Evolutionary conservation across 495 filamentous ascomycete species (phyloP), one percentile per base, ranked within the genome.

Genomic region (Xylaria palmicola): DNA sequence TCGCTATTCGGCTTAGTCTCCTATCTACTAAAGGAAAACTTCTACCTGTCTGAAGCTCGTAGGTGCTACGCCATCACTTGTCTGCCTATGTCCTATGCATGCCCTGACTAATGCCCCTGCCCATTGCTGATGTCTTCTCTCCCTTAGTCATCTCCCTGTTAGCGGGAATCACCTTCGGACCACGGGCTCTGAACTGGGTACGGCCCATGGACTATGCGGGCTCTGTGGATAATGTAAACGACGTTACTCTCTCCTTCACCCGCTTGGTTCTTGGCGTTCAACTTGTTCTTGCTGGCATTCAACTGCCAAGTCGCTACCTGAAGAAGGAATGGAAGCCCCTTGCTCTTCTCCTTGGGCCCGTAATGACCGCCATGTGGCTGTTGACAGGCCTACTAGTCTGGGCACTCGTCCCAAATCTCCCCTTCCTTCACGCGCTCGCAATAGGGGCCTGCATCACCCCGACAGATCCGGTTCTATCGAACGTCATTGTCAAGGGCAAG

Each of bases 281-380:
- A 74, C 79, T 98, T 43, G 90, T 97, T 15, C 77, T 97, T 8
- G 91, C 92, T 4, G 93, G 93, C 19, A 86, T 96, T 0, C 93
- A 97, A 71, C 79, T 98, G n/a, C 93, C 93, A 9, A 91, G 87
- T 66, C 88, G 89, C 39, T 96, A 97, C 67, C 77, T 97, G 39
- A 75, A 80, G 69, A 83, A 79, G 64, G 86, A 96, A 88, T 93
- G 91, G 91, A 88, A 85, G 63, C 86, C 86, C 27, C 77, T 98
- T 20, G 74, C 83, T 0, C 69, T 93, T 8, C 83, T 97, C 3
- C 82, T 97, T 8, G 92, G 92, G 1, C 93, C 93, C 8, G 87
- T 89, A 34, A 96, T 97, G 92, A 81, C 83, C 13, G 78, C 77
- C 59, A 96, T 96, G 92, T 97, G 93, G 93, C 63, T 96, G n/a